These are phyloP conservation scores for Tolypocladium cylindrosporum DNA, from an alignment of 2,329 filamentous ascomycete genomes.

Conservation along the genomic window DNA sequence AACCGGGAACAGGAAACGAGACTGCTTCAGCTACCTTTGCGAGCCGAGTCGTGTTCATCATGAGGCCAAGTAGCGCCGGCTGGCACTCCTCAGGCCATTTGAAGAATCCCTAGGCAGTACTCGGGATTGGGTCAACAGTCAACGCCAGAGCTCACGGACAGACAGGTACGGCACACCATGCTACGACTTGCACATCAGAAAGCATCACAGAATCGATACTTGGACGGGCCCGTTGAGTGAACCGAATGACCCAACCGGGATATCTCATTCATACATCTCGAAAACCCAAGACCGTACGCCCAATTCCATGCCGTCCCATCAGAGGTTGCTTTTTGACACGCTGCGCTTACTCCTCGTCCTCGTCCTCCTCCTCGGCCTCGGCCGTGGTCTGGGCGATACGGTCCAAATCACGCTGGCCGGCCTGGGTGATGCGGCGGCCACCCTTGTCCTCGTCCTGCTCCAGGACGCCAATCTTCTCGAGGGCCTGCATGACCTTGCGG, in stretches of 20 bases:
- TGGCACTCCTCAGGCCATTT: not conserved
- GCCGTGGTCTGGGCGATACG: conserved; percentile 77
- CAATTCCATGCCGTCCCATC: conserved; percentile 10
- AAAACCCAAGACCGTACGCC: conserved; percentile 31
- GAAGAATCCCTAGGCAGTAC: too few relatives aligned
- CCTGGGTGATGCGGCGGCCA: conserved; percentile 95
- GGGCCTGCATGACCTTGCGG: conserved; percentile 92
- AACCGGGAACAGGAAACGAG: not conserved
- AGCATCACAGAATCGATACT: not conserved
- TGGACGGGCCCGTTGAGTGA: conserved; percentile 22
- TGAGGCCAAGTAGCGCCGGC: not conserved
- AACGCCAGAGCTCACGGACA: not conserved
- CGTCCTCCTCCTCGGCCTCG: conserved; percentile 60
- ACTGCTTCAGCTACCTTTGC: not conserved
- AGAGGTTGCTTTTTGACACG: conserved; percentile 1
- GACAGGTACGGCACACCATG: not conserved
- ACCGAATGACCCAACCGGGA: conserved; percentile 26
- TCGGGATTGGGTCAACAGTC: not conserved
- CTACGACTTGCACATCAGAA: not conserved
- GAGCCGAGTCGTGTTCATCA: not conserved
- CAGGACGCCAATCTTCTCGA: conserved; percentile 98
- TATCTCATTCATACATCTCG: conserved; percentile 31
- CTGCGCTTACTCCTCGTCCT: conserved; percentile 53
- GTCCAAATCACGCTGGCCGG: conserved; percentile 98
- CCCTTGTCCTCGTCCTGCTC: conserved; percentile 98